Base-by-base conservation (phyloP, 352 stramenopile genomes). In the Globisporangium middletonii region DNA sequence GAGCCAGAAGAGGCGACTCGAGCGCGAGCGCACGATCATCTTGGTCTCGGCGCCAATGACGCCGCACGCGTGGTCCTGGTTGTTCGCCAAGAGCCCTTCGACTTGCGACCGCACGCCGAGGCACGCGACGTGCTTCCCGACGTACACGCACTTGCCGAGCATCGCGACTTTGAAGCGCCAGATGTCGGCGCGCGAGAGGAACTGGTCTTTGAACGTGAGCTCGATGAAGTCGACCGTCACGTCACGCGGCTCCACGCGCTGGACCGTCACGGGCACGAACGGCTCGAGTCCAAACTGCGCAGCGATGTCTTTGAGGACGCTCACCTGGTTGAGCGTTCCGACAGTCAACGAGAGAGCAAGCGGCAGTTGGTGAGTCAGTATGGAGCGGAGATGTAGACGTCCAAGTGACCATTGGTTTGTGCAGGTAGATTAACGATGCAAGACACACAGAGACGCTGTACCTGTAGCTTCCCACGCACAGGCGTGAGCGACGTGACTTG, bases 41-140 rank as follows among this genome's bases (percentile, higher is more conserved):
- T 98, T 99, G 5, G 97, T 99, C 27, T 94, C 77, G 23, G 96
- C 83, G 33, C 90, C 95, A 53, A 99, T 90, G 43, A 99, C 84
- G 15, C 96, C 97, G 37, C 86, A 98, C 47, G 84, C 61, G 1
- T 97, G 72, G 2, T 78, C 72, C 37, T 82, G 69, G 37, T 78
- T 77, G 1, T 28, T 57, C 37, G 82, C 72, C 42, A 96, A 69
- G 18, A 97, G 71, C 43, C 97, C 94, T 50, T 98, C 92, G 55
- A 98, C 92, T 52, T 95, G 79, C 2, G 86, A 92, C 46, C 92
- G 87, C 33, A 97, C 88, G n/a, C 79, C 72, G 4, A 89, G 71
- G 38, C 69, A 73, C 49, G 73, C 77, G 41, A 93, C 69, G 0
- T 73, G 79, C 44, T 89, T 83, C 35, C 86, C 83, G 18, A 90